phyloP scores from a whole-genome alignment of 768 basidiomycete species.

The Termitomyces sp. region DNA sequence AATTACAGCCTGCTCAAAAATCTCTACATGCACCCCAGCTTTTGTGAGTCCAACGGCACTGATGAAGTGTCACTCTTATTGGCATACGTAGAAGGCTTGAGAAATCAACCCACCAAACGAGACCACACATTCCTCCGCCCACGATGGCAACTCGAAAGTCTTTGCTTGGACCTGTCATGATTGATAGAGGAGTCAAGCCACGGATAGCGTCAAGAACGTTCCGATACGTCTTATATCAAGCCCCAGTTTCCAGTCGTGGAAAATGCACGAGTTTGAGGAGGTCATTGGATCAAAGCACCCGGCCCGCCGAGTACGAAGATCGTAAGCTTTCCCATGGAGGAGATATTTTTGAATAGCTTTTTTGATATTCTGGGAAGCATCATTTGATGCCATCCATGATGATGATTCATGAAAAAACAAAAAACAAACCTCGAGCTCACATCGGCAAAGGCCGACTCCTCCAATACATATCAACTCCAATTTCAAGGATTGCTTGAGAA shows the following conservation, averaged over 20 bases:
- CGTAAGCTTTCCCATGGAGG: background rate
- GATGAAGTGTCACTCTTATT: background rate
- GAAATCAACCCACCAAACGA: slow-evolving; percentile 32
- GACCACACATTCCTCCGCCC: slow-evolving; percentile 54
- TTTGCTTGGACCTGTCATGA: slow-evolving; percentile 20
- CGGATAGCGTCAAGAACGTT: background rate
- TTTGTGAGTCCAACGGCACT: slow-evolving; percentile 40
- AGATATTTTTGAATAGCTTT: background rate
- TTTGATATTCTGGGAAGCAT: too few species aligned
- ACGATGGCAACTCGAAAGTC: slow-evolving; percentile 50
- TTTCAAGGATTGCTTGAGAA: too few species aligned
- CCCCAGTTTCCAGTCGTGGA: background rate
- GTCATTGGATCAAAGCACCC: background rate
- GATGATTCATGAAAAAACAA: too few species aligned
- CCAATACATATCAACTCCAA: too few species aligned
- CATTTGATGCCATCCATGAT: too few species aligned
- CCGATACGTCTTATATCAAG: background rate
- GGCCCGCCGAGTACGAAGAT: background rate
- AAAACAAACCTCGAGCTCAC: too few species aligned
- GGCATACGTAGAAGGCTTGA: background rate
- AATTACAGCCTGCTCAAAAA: slow-evolving; percentile 51
- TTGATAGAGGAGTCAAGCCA: background rate
- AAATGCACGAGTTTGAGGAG: too few species aligned
- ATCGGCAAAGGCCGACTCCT: background rate
- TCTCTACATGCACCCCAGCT: slow-evolving; percentile 40